Evolutionary conservation across 2,329 filamentous ascomycete genomes (phyloP).

Genomic region (Clonostachys rosea): DNA sequence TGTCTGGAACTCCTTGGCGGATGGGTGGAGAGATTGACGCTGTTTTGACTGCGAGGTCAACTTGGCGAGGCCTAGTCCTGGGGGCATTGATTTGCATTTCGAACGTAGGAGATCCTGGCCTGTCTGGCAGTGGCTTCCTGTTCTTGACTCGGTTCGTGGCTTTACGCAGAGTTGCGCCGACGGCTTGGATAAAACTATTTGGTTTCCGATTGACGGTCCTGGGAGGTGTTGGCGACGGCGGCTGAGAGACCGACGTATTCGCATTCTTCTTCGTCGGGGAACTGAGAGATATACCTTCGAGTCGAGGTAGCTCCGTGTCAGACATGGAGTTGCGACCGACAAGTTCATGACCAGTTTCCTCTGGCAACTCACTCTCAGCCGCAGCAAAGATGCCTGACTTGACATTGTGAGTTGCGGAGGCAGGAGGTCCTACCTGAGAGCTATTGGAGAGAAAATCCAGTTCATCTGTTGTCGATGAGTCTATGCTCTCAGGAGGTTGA

Average conservation of each 20-base stretch:
- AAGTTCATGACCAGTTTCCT: no score
- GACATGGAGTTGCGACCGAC: conserved; percentile 27
- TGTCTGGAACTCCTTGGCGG: not conserved
- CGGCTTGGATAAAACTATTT: conserved; percentile 33
- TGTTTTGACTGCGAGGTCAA: conserved; percentile 11
- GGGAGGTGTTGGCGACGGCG: conserved; percentile 23
- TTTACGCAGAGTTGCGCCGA: conserved; percentile 33
- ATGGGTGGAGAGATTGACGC: not conserved
- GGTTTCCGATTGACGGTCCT: conserved; percentile 20
- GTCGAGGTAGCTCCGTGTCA: conserved; percentile 38
- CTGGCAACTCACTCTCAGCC: not conserved
- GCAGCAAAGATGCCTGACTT: conserved; percentile 19
- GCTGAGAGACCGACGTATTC: conserved; percentile 18
- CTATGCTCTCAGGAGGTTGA: conserved; percentile 20
- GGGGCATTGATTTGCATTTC: conserved; percentile 23
- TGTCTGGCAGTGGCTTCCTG: conserved; percentile 13
- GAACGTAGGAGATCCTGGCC: conserved; percentile 21
- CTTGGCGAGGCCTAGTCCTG: conserved; percentile 19
- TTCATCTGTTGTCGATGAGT: conserved; percentile 27
- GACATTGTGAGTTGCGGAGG: conserved; percentile 18
- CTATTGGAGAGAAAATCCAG: conserved; percentile 27
- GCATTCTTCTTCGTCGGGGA: conserved; percentile 20
- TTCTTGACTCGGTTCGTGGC: conserved; percentile 25
- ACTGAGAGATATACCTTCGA: conserved; percentile 41
- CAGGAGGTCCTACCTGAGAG: conserved; percentile 17